A percentile compares a stretch with the other conserved stretches of the same genome.
Evolutionary conservation across 495 filamentous ascomycete genomes (phyloP).

Genomic region (Penicillium steckii): DNA sequence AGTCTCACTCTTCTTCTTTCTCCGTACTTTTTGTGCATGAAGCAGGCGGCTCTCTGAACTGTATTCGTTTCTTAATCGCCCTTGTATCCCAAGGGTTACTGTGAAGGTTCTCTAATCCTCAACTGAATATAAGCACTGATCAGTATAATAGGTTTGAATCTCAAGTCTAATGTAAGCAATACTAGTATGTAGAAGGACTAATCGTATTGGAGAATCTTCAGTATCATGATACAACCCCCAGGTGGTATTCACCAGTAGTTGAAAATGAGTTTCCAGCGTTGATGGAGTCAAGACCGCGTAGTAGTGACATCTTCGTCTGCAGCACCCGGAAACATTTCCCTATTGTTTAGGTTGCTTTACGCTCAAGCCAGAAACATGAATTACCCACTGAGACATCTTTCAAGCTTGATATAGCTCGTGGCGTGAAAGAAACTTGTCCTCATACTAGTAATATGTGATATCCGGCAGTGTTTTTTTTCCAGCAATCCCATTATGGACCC

Average conservation of each 20-base stretch:
- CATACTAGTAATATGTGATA: not conserved
- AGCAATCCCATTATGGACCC: not conserved
- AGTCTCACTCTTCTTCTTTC: not conserved
- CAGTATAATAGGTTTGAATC: not conserved
- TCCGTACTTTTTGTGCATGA: not conserved
- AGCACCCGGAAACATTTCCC: not conserved
- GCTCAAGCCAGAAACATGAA: not conserved
- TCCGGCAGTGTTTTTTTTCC: not conserved
- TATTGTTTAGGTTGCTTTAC: not conserved
- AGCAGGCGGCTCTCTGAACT: not conserved
- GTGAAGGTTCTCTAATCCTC: not conserved
- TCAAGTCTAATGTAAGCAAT: not conserved
- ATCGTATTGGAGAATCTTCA: too few species aligned
- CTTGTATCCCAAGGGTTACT: not conserved
- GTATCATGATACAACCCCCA: too few species aligned
- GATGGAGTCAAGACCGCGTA: conserved; percentile 17
- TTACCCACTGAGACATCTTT: too few species aligned
- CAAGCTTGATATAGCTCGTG: too few species aligned
- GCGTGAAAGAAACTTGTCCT: too few species aligned
- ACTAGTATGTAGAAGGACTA: too few species aligned
- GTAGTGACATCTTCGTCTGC: conserved; percentile 18
- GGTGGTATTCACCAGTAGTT: not conserved
- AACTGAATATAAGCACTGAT: not conserved
- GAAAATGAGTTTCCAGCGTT: not conserved
- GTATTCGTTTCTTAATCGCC: not conserved